Conservation (phyloP, 352 stramenopile genomes). For the Globisporangium abappressorium region DNA sequence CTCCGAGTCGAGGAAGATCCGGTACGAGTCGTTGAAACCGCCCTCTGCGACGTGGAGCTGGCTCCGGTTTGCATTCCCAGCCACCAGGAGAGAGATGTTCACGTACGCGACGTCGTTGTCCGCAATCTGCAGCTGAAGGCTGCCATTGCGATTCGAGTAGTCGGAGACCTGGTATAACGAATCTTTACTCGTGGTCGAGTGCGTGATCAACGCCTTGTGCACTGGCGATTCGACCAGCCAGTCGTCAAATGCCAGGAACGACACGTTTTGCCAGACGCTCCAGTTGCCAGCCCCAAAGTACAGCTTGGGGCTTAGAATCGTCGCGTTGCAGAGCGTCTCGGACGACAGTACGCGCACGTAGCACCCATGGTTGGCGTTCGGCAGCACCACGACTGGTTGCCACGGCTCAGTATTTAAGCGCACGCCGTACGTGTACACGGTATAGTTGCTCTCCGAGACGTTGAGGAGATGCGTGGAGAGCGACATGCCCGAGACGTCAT, state of each 20-base stretch:
- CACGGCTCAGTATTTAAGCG: constrained; percentile 68
- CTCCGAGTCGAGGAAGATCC: constrained; percentile 51
- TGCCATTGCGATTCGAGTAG: constrained; percentile 27
- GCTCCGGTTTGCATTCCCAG: constrained; percentile 15
- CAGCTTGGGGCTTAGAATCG: constrained; percentile 35
- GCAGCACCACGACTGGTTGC: constrained; percentile 42
- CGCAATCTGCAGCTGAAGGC: constrained; percentile 40
- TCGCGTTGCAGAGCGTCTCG: constrained; percentile 54
- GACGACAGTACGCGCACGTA: constrained; percentile 37
- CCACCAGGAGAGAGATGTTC: constrained; percentile 46
- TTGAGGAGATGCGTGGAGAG: constrained; percentile 39
- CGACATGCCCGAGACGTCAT: constrained; percentile 57
- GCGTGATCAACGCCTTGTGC: constrained; percentile 48
- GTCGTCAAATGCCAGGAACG: constrained; percentile 60
- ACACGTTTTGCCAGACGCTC: constrained; percentile 59
- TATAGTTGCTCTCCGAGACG: constrained; percentile 39
- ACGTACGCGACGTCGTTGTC: constrained; percentile 69
- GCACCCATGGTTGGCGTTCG: constrained; percentile 49
- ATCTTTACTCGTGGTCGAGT: constrained; percentile 46
- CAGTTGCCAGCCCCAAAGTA: constrained; percentile 64
- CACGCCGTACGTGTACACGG: constrained; percentile 39
- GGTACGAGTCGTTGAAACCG: constrained; percentile 80
- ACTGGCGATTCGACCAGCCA: constrained; percentile 49
- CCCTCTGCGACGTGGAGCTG: constrained; percentile 65
- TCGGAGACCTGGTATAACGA: constrained; percentile 35